Evolutionary conservation across 495 filamentous ascomycete genomes (phyloP).

Genomic region (Podospora tetraspora): DNA sequence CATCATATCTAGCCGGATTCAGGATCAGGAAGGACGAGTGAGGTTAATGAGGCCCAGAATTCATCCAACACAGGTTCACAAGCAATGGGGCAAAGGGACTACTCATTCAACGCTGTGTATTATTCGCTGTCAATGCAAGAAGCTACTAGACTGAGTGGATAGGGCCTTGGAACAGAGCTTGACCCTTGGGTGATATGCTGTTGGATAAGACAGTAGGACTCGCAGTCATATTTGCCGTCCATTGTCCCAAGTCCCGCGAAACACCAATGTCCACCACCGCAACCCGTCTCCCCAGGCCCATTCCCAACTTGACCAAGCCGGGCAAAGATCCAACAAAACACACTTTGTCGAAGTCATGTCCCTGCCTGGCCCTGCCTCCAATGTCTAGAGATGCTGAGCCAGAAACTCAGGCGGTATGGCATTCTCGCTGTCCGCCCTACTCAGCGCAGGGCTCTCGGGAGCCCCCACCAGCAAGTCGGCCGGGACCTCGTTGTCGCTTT

Average conservation of each 20-base stretch:
- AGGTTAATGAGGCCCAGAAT: neutral
- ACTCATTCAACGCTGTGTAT: neutral
- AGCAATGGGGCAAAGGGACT: neutral
- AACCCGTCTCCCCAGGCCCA: too few relatives aligned
- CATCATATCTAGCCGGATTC: neutral
- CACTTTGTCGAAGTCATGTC: too few relatives aligned
- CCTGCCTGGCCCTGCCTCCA: neutral
- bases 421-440: constrained; percentile 29
- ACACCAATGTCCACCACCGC: too few relatives aligned
- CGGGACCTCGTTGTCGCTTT: constrained; percentile 38
- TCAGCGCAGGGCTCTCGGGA: constrained; percentile 8
- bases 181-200: neutral
- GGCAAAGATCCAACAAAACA: too few relatives aligned
- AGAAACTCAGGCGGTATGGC: constrained; percentile 41
- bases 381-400: constrained; percentile 23
- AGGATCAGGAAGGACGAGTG: neutral
- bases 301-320: too few relatives aligned
- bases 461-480: constrained; percentile 27
- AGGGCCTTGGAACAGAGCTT: neutral
- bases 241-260: too few relatives aligned
- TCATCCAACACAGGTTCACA: neutral
- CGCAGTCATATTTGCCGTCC: neutral
- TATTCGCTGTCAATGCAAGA: neutral
- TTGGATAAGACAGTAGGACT: neutral
- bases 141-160: neutral